A percentile compares a stretch with the other conserved stretches of the same genome.
Evolutionary conservation across 2,329 filamentous ascomycete species (phyloP).

Genomic region (Colletotrichum siamense): DNA sequence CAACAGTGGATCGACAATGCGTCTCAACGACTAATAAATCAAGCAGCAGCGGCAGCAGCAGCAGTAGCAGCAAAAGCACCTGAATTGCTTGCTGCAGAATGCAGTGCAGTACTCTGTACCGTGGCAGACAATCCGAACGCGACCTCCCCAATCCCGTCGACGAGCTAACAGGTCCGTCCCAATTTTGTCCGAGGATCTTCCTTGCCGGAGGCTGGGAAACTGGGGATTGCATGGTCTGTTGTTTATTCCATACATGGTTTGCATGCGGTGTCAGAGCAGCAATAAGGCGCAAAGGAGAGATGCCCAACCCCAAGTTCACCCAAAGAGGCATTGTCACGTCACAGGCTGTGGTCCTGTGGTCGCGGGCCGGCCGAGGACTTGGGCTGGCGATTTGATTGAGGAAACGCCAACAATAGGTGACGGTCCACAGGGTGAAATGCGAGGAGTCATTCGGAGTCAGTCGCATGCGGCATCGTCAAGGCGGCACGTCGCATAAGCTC

Average conservation of each 20-base stretch:
- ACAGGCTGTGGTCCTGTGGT: neutral
- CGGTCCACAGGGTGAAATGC: neutral
- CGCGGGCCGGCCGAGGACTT: neutral
- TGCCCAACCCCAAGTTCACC: neutral
- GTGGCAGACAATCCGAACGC: neutral
- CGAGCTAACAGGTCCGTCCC: neutral
- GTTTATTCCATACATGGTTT: neutral
- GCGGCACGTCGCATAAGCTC: neutral
- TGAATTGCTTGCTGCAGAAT: neutral
- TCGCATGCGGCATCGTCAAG: neutral
- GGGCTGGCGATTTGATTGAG: neutral
- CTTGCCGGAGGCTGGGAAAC: neutral
- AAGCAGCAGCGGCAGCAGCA: neutral
- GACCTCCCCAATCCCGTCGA: neutral
- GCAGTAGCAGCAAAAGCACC: neutral
- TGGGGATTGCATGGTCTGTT: conserved; percentile 4
- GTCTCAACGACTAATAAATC: neutral
- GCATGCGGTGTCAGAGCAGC: neutral
- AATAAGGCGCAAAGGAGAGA: neutral
- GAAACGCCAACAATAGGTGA: neutral
- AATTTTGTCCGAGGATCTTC: neutral
- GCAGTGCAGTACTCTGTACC: neutral
- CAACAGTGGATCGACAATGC: neutral
- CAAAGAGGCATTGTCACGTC: neutral
- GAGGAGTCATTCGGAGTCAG: neutral